phyloP scores from a whole-genome alignment of 805 yeast species.

The Candida arabinofermentans region DNA sequence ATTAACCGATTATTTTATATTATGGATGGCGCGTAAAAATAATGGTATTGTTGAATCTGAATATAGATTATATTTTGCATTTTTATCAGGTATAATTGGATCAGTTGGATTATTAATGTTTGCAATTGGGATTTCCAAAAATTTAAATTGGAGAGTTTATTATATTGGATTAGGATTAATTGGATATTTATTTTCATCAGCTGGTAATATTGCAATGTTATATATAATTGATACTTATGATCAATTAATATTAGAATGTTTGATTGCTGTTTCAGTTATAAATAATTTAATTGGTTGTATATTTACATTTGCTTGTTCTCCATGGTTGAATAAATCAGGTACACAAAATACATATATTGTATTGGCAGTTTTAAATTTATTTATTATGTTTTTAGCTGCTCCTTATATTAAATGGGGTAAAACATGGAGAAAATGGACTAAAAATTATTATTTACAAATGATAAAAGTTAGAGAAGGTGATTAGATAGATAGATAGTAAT shows the following conservation, averaged over 20 bases:
- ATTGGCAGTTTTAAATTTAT: conserved; percentile 54
- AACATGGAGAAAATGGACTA: conserved; percentile 51
- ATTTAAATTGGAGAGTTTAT: conserved; percentile 47
- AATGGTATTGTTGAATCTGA: conserved; percentile 63
- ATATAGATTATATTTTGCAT: conserved; percentile 53
- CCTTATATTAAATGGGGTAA: conserved; percentile 62
- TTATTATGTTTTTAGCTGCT: conserved; percentile 47
- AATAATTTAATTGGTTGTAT: conserved; percentile 61
- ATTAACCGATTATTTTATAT: conserved; percentile 57
- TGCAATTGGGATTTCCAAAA: conserved; percentile 58
- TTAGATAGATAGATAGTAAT: no score
- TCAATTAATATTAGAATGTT: conserved; percentile 59
- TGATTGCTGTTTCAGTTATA: conserved; percentile 62
- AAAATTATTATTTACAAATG: conserved; percentile 43
- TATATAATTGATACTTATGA: conserved; percentile 67
- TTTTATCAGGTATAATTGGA: conserved; percentile 54
- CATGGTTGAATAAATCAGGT: conserved; percentile 56
- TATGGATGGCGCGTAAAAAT: conserved; percentile 60
- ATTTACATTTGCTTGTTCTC: conserved; percentile 63
- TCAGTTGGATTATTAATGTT: conserved; percentile 61
- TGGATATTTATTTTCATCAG: conserved; percentile 64
- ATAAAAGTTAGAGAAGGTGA: conserved; percentile 44
- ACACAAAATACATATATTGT: conserved; percentile 58
- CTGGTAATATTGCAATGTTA: conserved; percentile 63
- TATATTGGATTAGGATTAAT: conserved; percentile 61